Conservation (phyloP, 2,329 filamentous ascomycete species). For the Fusarium armeniacum region DNA sequence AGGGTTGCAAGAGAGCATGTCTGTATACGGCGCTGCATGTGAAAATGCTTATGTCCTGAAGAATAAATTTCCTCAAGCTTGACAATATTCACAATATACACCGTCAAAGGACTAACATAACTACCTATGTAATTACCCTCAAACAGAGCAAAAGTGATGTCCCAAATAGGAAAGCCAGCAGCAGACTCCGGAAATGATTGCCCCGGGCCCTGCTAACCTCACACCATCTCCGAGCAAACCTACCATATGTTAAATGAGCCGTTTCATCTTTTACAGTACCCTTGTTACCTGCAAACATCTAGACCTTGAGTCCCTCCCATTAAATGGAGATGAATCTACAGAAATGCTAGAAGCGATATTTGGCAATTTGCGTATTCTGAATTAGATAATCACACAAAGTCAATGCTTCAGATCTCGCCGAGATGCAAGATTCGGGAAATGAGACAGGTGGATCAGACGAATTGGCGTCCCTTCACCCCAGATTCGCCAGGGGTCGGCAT, state of each 20-base stretch:
- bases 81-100: neutral
- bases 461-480: constrained; percentile 33
- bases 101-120: neutral
- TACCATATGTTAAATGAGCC: constrained; percentile 7
- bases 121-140: neutral
- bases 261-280: constrained; percentile 10
- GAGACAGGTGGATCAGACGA: constrained; percentile 25
- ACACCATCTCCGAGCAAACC: neutral
- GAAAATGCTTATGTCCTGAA: neutral
- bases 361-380: constrained; percentile 27
- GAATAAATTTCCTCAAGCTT: neutral
- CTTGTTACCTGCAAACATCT: constrained; percentile 12
- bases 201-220: neutral
- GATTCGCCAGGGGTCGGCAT: constrained; percentile 35
- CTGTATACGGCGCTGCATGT: neutral
- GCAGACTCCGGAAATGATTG: neutral
- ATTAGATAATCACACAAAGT: constrained; percentile 4
- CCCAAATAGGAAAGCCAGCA: neutral
- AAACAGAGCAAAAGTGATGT: neutral
- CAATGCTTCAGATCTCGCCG: constrained; percentile 14
- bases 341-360: constrained; percentile 21
- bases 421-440: constrained; percentile 41
- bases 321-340: constrained; percentile 2
- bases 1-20: neutral
- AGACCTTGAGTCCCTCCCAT: constrained; percentile 7